These are phyloP conservation scores for Phyllachora maydis DNA, from an alignment of 2,329 filamentous ascomycete genomes.

Conservation along the genomic window DNA sequence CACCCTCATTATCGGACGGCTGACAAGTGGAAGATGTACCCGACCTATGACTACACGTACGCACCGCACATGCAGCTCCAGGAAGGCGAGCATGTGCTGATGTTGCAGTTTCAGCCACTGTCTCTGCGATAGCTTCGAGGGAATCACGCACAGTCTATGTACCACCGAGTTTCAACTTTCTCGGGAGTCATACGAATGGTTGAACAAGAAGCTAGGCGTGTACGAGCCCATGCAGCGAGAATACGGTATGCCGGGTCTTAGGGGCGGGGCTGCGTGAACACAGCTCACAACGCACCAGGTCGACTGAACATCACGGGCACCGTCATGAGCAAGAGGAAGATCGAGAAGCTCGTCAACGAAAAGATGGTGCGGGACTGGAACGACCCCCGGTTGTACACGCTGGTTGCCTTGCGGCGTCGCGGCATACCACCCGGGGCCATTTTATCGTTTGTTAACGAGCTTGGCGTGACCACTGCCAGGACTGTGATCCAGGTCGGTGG, in stretches of 20 bases:
- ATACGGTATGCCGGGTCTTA: too few relatives aligned
- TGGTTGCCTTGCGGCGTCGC: constrained; percentile 64
- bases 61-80: too few relatives aligned
- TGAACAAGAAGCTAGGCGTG: constrained; percentile 62
- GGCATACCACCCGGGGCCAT: constrained; percentile 80
- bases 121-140: constrained; percentile 79
- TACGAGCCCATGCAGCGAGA: constrained; percentile 79
- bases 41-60: constrained; percentile 91
- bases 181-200: constrained; percentile 74
- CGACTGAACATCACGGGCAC: constrained; percentile 67
- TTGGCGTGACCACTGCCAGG: constrained; percentile 69
- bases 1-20: constrained; percentile 61
- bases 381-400: constrained; percentile 73
- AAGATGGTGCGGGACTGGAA: constrained; percentile 76
- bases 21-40: constrained; percentile 77
- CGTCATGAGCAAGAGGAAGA: constrained; percentile 69
- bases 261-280: too few relatives aligned
- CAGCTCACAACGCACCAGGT: too few relatives aligned
- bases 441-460: constrained; percentile 73
- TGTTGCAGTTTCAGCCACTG: constrained; percentile 82
- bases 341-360: constrained; percentile 58
- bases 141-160: constrained; percentile 79
- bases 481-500: constrained; percentile 68
- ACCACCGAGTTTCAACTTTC: constrained; percentile 82
- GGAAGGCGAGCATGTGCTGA: too few relatives aligned